Percentiles rank a stretch among this genome's conserved stretches.
These are phyloP conservation scores for Elsinoe necatrix DNA, from an alignment of 2,329 filamentous ascomycete species.

Conservation along the genomic window DNA sequence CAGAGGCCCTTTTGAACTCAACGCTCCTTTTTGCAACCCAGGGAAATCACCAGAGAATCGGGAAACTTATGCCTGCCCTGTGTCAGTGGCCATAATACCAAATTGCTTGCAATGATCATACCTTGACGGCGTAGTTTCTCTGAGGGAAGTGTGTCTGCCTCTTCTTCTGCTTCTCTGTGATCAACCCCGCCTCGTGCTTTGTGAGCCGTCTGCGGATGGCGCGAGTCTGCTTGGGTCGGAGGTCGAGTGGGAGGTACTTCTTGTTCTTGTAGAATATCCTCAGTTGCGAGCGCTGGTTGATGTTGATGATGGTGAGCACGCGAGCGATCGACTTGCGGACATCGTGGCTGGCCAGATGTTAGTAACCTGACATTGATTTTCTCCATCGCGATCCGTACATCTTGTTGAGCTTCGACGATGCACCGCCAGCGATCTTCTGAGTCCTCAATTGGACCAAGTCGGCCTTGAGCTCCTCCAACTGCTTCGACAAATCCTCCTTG, in stretches of 20 bases:
- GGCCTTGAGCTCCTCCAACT: constrained; percentile 88
- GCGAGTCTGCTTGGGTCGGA: constrained; percentile 96
- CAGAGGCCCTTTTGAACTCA: constrained; percentile 14
- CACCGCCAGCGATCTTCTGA: constrained; percentile 92
- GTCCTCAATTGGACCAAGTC: constrained; percentile 95
- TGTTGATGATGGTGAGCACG: constrained; percentile 98
- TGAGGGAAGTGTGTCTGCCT: constrained; percentile 91
- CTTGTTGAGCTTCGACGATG: constrained; percentile 91
- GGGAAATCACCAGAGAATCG: constrained; percentile 12
- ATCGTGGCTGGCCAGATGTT: constrained; percentile 62
- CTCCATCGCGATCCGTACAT: constrained; percentile 57
- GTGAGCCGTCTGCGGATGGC: constrained; percentile 93
- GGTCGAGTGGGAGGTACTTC: constrained; percentile 98
- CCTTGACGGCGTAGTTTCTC: constrained; percentile 99
- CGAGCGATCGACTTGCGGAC: constrained; percentile 99
- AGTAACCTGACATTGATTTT: not conserved
- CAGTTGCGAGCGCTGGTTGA: constrained; percentile 96
- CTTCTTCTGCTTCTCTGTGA: constrained; percentile 96
- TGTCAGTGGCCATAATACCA: not conserved
- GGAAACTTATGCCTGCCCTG: constrained; percentile 9
- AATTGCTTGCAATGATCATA: constrained; percentile 33
- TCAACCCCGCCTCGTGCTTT: constrained; percentile 75
- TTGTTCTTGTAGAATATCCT: constrained; percentile 99
- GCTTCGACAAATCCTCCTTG: constrained; percentile 97
- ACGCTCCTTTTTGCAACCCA: constrained; percentile 15